phyloP scores from a whole-genome alignment of 139 green algal species.

The Astrephomene gubernaculifera region DNA sequence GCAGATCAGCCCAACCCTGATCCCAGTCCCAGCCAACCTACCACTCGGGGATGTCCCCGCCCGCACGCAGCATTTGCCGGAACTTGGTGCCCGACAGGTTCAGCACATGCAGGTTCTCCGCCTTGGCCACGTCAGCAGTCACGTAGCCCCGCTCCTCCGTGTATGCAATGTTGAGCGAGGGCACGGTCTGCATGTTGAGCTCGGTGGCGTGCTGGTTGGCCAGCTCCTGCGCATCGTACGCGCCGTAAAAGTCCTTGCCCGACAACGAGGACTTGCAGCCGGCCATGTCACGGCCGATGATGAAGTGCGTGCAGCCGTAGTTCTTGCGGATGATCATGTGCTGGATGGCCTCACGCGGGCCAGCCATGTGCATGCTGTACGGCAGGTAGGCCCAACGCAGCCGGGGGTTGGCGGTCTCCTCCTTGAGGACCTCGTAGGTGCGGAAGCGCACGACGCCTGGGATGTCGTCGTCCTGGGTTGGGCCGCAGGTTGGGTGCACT shows the following conservation, averaged over 20 bases:
- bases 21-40: neutral
- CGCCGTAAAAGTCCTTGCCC: slow-evolving; percentile 88
- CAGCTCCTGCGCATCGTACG: slow-evolving; percentile 72
- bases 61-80: slow-evolving; percentile 79
- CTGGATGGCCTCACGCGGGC: slow-evolving; percentile 90
- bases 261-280: slow-evolving; percentile 83
- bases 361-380: slow-evolving; percentile 95
- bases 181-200: slow-evolving; percentile 91
- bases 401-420: slow-evolving; percentile 79
- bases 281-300: slow-evolving; percentile 93
- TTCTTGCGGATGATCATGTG: slow-evolving; percentile 97
- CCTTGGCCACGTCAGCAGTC: slow-evolving; percentile 87
- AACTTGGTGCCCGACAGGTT: slow-evolving; percentile 87
- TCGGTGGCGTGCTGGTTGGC: slow-evolving; percentile 76
- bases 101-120: slow-evolving; percentile 75
- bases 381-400: slow-evolving; percentile 89
- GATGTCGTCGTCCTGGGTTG: slow-evolving; percentile 88
- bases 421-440: slow-evolving; percentile 88
- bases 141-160: slow-evolving; percentile 88
- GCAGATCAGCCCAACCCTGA: no score
- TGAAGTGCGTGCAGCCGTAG: slow-evolving; percentile 93
- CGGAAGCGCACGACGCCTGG: slow-evolving; percentile 84
- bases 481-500: slow-evolving; percentile 89
- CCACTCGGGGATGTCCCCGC: slow-evolving; percentile 82
- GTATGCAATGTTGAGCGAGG: slow-evolving; percentile 90